Evolutionary conservation across 225 moss, liverwort and hornwort species (phyloP).

Genomic region (Bryum argenteum): DNA sequence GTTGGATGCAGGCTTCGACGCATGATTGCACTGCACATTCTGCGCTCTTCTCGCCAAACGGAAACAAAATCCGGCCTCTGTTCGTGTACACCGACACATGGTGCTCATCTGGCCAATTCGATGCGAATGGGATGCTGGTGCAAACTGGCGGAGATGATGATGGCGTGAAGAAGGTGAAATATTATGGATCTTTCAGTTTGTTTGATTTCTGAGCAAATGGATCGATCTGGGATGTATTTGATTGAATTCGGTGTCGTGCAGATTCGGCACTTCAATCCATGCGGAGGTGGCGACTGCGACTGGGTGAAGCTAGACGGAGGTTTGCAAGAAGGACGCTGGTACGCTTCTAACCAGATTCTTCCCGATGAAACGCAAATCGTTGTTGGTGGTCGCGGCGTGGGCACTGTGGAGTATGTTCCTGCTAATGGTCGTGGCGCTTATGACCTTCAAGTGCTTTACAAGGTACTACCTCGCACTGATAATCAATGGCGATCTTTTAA

Average conservation of each 20-base stretch:
- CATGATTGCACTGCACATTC: conserved; percentile 64
- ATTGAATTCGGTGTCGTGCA: background rate
- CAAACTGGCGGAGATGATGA: conserved; percentile 63
- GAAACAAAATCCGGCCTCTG: conserved; percentile 42
- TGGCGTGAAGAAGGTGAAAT: conserved; percentile 38
- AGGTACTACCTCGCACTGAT: conserved; percentile 12
- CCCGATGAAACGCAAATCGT: conserved; percentile 52
- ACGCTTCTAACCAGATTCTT: conserved; percentile 70
- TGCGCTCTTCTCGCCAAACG: conserved; percentile 46
- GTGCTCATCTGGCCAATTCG: conserved; percentile 60
- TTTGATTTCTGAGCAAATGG: too few relatives aligned
- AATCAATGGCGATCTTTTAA: background rate
- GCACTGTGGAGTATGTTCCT: conserved; percentile 54
- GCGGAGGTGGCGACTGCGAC: conserved; percentile 65
- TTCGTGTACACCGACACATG: conserved; percentile 58
- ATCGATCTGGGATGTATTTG: background rate
- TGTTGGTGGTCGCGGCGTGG: conserved; percentile 44
- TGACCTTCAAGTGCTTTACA: conserved; percentile 32
- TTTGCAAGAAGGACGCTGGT: conserved; percentile 68
- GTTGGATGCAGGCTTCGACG: conserved; percentile 21
- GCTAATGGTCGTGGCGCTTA: conserved; percentile 48
- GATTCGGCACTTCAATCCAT: conserved; percentile 48
- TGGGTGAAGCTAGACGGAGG: conserved; percentile 52
- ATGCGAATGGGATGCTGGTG: conserved; percentile 46
- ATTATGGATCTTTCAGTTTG: background rate